phyloP scores from a whole-genome alignment of 108 stramenopile species.

The Licmophora abbreviata region DNA sequence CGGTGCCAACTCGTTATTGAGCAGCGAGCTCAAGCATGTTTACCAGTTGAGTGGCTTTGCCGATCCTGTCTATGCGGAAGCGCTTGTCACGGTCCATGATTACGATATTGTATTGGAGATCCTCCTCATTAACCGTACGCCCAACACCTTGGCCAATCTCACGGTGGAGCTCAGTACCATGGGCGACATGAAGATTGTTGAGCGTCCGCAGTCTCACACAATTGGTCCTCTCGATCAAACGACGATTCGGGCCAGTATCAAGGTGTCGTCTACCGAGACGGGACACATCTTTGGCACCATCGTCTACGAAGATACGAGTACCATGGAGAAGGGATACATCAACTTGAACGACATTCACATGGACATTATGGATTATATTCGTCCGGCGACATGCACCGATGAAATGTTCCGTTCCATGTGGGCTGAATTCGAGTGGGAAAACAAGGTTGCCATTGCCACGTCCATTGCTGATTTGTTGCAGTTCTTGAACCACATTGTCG shows the following conservation, averaged over 20 bases:
- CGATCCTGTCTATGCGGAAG: conserved; percentile 99
- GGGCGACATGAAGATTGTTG: conserved; percentile 99
- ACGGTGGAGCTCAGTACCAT: conserved; percentile 97
- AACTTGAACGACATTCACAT: conserved; percentile 98
- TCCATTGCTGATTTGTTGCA: conserved; percentile 84
- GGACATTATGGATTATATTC: conserved; percentile 99
- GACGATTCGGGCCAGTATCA: conserved; percentile 93
- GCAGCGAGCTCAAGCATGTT: conserved; percentile 79
- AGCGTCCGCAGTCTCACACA: conserved; percentile 92
- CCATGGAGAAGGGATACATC: conserved; percentile 91
- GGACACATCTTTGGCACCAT: conserved; percentile 99
- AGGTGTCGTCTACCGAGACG: conserved; percentile 98
- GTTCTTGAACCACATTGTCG: conserved; percentile 93
- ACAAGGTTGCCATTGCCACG: conserved; percentile 93
- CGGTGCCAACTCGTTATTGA: conserved; percentile 45
- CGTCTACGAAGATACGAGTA: conserved; percentile 92
- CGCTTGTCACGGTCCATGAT: conserved; percentile 95
- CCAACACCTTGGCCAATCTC: conserved; percentile 91
- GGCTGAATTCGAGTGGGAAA: conserved; percentile 99
- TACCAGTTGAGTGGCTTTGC: conserved; percentile 97
- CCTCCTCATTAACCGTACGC: conserved; percentile 95
- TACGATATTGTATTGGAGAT: conserved; percentile 99
- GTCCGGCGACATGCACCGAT: conserved; percentile 92
- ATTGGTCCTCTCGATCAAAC: conserved; percentile 95
- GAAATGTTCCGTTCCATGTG: conserved; percentile 98